phyloP scores from a whole-genome alignment of 495 filamentous ascomycete species.

The Aspergillus avenaceus region DNA sequence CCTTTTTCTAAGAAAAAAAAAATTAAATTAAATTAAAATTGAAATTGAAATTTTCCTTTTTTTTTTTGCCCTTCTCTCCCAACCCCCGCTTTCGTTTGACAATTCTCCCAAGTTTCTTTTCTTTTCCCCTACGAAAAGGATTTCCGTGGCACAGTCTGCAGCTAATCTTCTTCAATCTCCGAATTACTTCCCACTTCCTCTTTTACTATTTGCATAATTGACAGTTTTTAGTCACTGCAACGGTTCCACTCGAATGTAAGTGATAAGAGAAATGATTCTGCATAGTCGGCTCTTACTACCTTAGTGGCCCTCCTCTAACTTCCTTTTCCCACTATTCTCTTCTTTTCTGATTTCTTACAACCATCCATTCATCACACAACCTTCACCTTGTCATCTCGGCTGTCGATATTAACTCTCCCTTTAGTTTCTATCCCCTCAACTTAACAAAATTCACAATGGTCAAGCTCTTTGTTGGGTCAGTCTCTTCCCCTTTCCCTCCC shows the following conservation, averaged over 20 bases:
- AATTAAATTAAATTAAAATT: too few relatives aligned
- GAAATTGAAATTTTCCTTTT: too few relatives aligned
- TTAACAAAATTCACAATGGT: conserved; percentile 55
- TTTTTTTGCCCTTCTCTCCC: background rate
- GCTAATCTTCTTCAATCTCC: background rate
- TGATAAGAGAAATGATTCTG: background rate
- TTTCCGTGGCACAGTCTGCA: background rate
- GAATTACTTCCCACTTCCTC: background rate
- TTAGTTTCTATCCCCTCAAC: conserved; percentile 21
- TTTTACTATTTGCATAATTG: background rate
- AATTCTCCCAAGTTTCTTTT: background rate
- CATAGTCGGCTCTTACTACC: background rate
- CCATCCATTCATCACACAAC: background rate
- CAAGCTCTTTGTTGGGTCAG: conserved; percentile 85
- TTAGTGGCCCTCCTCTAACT: background rate
- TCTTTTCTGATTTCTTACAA: background rate
- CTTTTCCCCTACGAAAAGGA: background rate
- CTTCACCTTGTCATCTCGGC: conserved; percentile 3
- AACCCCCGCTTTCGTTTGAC: background rate
- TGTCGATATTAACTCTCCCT: conserved; percentile 13
- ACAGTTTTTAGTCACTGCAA: background rate
- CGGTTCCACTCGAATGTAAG: background rate
- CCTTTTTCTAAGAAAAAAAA: conserved; percentile 1
- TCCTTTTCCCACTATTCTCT: background rate
- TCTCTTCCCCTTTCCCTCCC: conserved; percentile 7